Evolutionary conservation across 2,329 filamentous ascomycete species (phyloP).

Genomic region (Exophiala sp.): DNA sequence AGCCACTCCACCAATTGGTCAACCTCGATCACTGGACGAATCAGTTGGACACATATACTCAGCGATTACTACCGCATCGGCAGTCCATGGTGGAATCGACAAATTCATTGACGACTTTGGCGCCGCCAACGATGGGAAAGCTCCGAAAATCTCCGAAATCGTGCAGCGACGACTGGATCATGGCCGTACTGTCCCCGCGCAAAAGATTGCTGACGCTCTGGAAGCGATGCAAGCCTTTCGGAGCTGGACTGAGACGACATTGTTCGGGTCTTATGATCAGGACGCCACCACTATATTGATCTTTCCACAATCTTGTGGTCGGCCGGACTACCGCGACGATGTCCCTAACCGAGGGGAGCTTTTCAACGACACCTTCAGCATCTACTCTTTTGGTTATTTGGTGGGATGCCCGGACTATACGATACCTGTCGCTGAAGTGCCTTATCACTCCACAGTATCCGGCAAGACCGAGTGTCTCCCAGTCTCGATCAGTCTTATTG

Average conservation of each 20-base stretch:
- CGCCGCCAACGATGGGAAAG: constrained; percentile 25
- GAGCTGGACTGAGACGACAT: constrained; percentile 35
- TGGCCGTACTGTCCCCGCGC: constrained; percentile 40
- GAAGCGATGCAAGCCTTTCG: constrained; percentile 50
- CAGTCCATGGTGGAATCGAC: constrained; percentile 46
- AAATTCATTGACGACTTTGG: constrained; percentile 35
- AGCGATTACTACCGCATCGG: constrained; percentile 37
- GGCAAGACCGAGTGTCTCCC: constrained; percentile 33
- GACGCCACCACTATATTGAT: constrained; percentile 23
- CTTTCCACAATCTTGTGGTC: constrained; percentile 24
- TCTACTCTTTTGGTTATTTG: constrained; percentile 31
- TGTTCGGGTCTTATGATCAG: constrained; percentile 25
- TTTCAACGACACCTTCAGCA: constrained; percentile 49
- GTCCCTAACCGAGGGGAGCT: constrained; percentile 19
- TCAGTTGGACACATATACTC: constrained; percentile 21
- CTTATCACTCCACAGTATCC: constrained; percentile 28
- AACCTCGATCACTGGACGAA: constrained; percentile 20
- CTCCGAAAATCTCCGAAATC: constrained; percentile 48
- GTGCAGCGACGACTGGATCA: constrained; percentile 49
- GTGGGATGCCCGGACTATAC: constrained; percentile 42
- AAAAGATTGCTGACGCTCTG: constrained; percentile 43
- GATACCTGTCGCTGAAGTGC: constrained; percentile 43
- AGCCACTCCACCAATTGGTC: constrained; percentile 32
- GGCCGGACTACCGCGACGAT: constrained; percentile 22
- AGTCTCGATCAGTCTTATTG: constrained; percentile 33